Evolutionary conservation across 345 rosid genomes (phyloP), one percentile per base, ranked within the genome.

Genomic region (Citrus inodora): DNA sequence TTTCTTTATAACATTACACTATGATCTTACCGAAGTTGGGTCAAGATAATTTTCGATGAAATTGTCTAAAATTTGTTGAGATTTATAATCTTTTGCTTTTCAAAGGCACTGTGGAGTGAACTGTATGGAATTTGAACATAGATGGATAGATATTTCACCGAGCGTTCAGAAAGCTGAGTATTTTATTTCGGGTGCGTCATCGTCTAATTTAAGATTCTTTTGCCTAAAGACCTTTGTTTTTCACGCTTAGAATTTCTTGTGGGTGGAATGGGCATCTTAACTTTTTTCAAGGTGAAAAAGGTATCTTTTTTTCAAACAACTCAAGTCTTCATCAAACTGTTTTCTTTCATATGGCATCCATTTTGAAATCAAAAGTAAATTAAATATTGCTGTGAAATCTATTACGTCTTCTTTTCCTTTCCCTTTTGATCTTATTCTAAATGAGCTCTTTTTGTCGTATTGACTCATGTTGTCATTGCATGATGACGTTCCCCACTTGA

Each of bases 401-500:
- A 5, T 17, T 14, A 9, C 25, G 21, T 46, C 59, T 11, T 16
- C 22, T 7, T 51, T 24, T 55, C 27, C 48, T 1, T 5, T 71
- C 65, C 48, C 59, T 37, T 79, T 71, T 38, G 56, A n/a, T 48
- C 73, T 59, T 28, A 51, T 67, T 70, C 60, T 40, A 65, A 21
- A 55, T 32, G 35, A 48, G 22, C 73, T 51, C 70, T 71, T 78
- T 78, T 58, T 75, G 76, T 80, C 70, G 63, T 69, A 22, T 38
- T 73, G 79, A 22, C 55, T 70, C 19, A 0, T 38, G 9, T 24
- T 71, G 58, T 33, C 19, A 42, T 24, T 70, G 76, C 76, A 81
- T 81, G 73, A 75, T 84, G 82, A 53, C 63, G 76, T 76, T 84
- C 42, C 65, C 67, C 24, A 71, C 59, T 4, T 5, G n/a, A 19